Evolutionary conservation across 169 alveolate genomes (phyloP).

Genomic region (Eimeria acervulina): DNA sequence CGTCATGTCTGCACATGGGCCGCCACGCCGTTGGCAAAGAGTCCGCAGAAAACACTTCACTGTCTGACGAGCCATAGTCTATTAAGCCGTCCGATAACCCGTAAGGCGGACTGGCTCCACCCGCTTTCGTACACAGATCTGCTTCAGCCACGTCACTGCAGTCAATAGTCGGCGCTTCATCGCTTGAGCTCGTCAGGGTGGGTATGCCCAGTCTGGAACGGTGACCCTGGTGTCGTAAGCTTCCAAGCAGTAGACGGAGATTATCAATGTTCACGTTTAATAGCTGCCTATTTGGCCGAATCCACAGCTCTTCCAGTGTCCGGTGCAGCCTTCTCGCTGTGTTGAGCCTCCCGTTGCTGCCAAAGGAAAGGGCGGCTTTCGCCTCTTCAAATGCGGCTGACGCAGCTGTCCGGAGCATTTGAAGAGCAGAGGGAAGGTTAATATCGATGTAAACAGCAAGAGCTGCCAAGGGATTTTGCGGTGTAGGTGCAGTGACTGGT

Average conservation of each 20-base stretch:
- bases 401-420: conserved; percentile 65
- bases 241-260: background rate
- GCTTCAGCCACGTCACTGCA: background rate
- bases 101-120: background rate
- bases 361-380: background rate
- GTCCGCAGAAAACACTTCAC: background rate
- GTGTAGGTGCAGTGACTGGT: conserved; percentile 35
- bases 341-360: conserved; percentile 46
- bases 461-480: conserved; percentile 32
- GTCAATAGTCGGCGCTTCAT: background rate
- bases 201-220: background rate
- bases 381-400: conserved; percentile 60
- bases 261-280: background rate
- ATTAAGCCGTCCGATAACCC: background rate
- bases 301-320: conserved; percentile 33
- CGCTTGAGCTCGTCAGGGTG: background rate
- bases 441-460: conserved; percentile 62
- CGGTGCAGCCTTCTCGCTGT: conserved; percentile 3
- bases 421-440: conserved; percentile 15
- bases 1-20: conserved; percentile 17
- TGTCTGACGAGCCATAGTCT: background rate
- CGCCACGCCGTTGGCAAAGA: conserved; percentile 37
- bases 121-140: background rate
- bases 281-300: background rate
- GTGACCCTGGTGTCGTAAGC: conserved; percentile 3